Base-by-base conservation (phyloP, 768 basidiomycete species). In the Rhizopogon rudus region DNA sequence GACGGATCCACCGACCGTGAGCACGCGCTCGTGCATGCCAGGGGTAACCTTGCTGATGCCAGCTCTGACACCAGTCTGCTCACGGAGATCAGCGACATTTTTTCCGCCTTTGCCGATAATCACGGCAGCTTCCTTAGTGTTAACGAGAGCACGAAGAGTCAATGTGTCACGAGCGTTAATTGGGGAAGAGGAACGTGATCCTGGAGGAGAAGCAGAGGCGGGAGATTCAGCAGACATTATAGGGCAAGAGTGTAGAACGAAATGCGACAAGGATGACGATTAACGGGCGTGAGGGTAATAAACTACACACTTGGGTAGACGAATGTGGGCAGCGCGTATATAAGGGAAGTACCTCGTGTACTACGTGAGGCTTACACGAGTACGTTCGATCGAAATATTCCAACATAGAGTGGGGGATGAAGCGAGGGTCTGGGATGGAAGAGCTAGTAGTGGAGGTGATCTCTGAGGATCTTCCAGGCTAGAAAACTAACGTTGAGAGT, bases 41-140 rank as follows among this genome's bases (percentile, higher is more conserved):
- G 87, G 85, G 57, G 96, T 93, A 79, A 98, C 96, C 73, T 97
- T 98, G 81, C 89, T 94, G 73, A 99, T 96, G 69, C 97, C 97
- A 59, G 97, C 95, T 75, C 93, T 98, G 76, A 97, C 95, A 61
- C 91, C 93, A 43, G 94, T 96, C 66, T 91, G 87, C 62, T 96
- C 92, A 59, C 97, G 83, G 65, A 99, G 82, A 72, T 95, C 92
- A 60, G 96, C 96, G 66, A 99, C 96, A 67, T 98, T 98, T 78
- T 93, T 93, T 55, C 97, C 97, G 51, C 80, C 94, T 67, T 93
- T 97, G 61, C 96, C 94, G 63, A 98, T 98, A 73, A 97, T 95
- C 67, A 97, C 86, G 62, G 95, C 95, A 53, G 93, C 93, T 71
- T 98, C 95, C 76, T 96, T 97, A 61, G 93, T 96, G 72, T 86